These are phyloP conservation scores for Cryptococcus sp. DNA, from an alignment of 1,284 basidiomycete genomes.

Conservation along the genomic window DNA sequence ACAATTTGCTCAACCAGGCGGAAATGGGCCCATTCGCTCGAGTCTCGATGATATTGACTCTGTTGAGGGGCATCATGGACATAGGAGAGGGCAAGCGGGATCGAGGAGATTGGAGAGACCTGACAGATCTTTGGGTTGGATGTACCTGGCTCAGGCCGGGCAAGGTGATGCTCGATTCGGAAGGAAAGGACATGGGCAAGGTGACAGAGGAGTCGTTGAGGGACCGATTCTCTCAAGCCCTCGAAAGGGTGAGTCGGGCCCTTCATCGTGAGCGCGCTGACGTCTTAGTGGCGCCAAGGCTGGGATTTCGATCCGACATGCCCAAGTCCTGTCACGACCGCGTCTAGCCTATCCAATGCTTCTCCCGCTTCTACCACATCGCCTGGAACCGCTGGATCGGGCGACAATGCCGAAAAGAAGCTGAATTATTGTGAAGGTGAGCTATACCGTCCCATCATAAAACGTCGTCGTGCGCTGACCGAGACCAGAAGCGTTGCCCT, in stretches of 20 bases:
- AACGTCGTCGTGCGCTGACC: conserved; percentile 4
- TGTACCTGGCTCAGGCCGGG: conserved; percentile 32
- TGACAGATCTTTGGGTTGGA: conserved; percentile 44
- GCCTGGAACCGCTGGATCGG: not conserved
- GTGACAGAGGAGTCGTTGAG: conserved; percentile 29
- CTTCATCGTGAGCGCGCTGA: not conserved
- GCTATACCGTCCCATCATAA: too few relatives aligned
- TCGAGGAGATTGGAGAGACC: conserved; percentile 45
- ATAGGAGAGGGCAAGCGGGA: conserved; percentile 47
- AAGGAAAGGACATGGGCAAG: conserved; percentile 28
- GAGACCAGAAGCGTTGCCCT: conserved; percentile 45
- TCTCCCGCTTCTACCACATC: conserved; percentile 1
- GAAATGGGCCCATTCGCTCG: conserved; percentile 48
- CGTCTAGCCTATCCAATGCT: not conserved
- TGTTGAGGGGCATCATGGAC: conserved; percentile 46
- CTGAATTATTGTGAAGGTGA: conserved; percentile 41
- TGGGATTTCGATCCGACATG: conserved; percentile 49
- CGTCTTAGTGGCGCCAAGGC: conserved; percentile 45
- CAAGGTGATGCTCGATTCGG: conserved; percentile 25
- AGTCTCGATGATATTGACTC: conserved; percentile 43
- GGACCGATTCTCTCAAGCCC: conserved; percentile 18
- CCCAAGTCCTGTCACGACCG: conserved; percentile 8
- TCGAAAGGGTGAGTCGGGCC: conserved; percentile 2
- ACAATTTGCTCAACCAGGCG: conserved; percentile 32
- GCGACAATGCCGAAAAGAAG: conserved; percentile 4